Base-by-base conservation (phyloP, 768 basidiomycete species). In the Rhodotorula diobovata region DNA sequence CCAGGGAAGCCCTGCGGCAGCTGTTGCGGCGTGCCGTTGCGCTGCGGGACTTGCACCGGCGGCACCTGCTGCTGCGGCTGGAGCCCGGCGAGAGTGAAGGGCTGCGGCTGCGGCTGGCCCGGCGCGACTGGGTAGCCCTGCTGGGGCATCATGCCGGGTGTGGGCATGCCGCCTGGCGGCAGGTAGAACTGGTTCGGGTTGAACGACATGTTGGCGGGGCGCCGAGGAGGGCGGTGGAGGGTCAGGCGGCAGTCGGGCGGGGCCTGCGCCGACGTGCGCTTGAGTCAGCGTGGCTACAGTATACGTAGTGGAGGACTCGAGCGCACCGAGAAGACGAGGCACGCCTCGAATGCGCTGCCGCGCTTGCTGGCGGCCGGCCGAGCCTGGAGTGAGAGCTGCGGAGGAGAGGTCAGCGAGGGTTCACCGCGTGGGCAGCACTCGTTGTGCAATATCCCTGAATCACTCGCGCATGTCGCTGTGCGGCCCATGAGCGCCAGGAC, bases 121-220 rank as follows among this genome's bases (percentile, higher is more conserved):
- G 30, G n/a, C n/a, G 3, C 45, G 4, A 54, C 63, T 2, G 54
- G 39, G 16, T n/a, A n/a, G 43, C 45, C 55, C 3, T 35, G 34
- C 30, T 63, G 62, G 2, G 63, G 61, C 18, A 62, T 15, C 37
- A 51, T 51, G 15, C 25, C 34, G 21, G 61, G 37, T 5, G 53
- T n/a, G 8, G 37, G 18, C 15, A n/a, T 25, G 11, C 46, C 54
- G 30, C 14, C 16, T 30, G 43, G 63, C 4, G 60, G 60, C 15
- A 58, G 23, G 64, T 62, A 66, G 61, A 66, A 71, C 43, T 61
- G 59, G 20, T 66, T 66, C 39, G 64, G 70, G 55, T 71, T 56
- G 63, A 35, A 71, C 6, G 70, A 61, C 70, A 71, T 71, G 51
- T 2, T 12, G 8, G 41, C 41, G 41, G 18, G 41, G 45, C 35